These are phyloP conservation scores for Pseudophaeomoniella oleicola DNA, from an alignment of 2,329 filamentous ascomycete genomes.

Conservation along the genomic window DNA sequence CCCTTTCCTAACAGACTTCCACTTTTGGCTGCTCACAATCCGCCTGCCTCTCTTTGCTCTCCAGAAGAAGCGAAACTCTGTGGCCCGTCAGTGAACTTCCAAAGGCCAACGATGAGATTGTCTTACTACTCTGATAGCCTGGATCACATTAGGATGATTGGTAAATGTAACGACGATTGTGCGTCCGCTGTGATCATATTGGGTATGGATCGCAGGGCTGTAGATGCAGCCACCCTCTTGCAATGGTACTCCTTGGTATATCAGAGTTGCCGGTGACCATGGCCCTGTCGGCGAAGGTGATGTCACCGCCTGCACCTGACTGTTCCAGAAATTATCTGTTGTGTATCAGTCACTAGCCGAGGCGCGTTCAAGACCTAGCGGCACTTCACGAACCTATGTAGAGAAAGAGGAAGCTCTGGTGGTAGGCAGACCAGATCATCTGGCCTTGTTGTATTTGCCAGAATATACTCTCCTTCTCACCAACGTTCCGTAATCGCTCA, in stretches of 20 bases:
- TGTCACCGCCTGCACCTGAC: slow-evolving; percentile 8
- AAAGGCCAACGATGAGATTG: too few species aligned
- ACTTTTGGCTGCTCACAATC: too few species aligned
- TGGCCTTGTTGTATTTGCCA: slow-evolving; percentile 15
- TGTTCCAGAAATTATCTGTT: slow-evolving; percentile 11
- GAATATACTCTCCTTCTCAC: slow-evolving; percentile 13
- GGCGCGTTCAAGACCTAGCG: not conserved
- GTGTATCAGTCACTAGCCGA: not conserved
- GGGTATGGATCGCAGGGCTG: slow-evolving; percentile 12
- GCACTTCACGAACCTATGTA: slow-evolving; percentile 9
- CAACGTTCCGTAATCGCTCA: slow-evolving; percentile 6
- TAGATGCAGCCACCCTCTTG: slow-evolving; percentile 9
- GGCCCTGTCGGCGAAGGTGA: slow-evolving; percentile 11
- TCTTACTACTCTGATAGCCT: slow-evolving; percentile 10
- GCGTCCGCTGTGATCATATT: slow-evolving; percentile 11
- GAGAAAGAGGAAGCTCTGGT: slow-evolving; percentile 12
- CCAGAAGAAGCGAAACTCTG: too few species aligned
- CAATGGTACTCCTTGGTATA: slow-evolving; percentile 11
- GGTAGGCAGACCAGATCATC: slow-evolving; percentile 11
- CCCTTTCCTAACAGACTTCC: too few species aligned
- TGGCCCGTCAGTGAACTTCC: too few species aligned
- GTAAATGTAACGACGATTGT: slow-evolving; percentile 13
- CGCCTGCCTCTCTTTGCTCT: too few species aligned
- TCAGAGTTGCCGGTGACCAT: slow-evolving; percentile 11
- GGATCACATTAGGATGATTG: slow-evolving; percentile 13